Evolutionary conservation across 2,329 filamentous ascomycete species (phyloP).

Genomic region (Penicillium sclerotigenum): DNA sequence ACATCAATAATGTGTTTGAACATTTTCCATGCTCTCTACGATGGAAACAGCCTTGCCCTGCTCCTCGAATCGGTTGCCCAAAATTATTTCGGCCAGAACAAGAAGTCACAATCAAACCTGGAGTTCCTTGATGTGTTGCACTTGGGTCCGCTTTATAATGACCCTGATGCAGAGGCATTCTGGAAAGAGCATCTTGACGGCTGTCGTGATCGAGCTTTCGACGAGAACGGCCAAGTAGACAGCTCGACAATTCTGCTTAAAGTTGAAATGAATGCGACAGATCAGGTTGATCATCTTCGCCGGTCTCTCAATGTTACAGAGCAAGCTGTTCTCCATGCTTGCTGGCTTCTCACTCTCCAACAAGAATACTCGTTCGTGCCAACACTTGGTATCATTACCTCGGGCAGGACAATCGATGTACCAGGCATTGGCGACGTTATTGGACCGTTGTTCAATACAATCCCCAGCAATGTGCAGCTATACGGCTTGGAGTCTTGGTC

Average conservation of each 20-base stretch:
- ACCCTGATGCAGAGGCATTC: constrained; percentile 56
- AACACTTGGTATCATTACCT: constrained; percentile 71
- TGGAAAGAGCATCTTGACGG: constrained; percentile 61
- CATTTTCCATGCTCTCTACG: constrained; percentile 84
- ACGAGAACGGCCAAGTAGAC: constrained; percentile 8
- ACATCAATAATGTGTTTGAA: constrained; percentile 55
- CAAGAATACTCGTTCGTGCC: constrained; percentile 48
- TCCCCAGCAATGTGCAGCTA: constrained; percentile 64
- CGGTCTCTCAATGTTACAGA: constrained; percentile 66
- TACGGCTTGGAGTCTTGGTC: constrained; percentile 53
- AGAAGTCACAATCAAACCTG: constrained; percentile 33
- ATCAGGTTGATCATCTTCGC: constrained; percentile 52
- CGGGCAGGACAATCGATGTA: constrained; percentile 70
- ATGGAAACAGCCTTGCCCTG: constrained; percentile 72
- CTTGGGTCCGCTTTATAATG: constrained; percentile 62
- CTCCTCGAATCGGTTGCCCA: constrained; percentile 60
- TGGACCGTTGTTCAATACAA: constrained; percentile 85
- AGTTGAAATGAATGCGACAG: constrained; percentile 34
- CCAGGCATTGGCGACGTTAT: constrained; percentile 62
- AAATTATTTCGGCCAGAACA: constrained; percentile 46
- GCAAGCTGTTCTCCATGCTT: constrained; percentile 73
- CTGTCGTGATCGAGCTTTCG: constrained; percentile 23
- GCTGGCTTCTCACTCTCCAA: constrained; percentile 66
- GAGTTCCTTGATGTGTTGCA: constrained; percentile 65
- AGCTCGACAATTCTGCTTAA: constrained; percentile 15